These are phyloP conservation scores for Psophocarpus tetragonolobus DNA, from an alignment of 306 rosid species.

Conservation along the genomic window DNA sequence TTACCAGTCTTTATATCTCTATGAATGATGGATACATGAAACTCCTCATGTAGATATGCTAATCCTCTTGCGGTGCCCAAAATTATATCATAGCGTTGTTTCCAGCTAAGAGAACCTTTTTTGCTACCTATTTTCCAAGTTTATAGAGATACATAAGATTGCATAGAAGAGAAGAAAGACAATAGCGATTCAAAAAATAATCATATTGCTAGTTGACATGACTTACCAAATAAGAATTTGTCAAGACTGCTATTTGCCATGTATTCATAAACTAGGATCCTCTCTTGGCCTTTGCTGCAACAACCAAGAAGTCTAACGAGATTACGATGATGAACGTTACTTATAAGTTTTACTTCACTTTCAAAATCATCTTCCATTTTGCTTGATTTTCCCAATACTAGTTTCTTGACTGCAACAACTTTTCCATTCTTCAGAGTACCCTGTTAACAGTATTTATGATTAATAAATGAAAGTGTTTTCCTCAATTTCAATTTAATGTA, in stretches of 20 bases:
- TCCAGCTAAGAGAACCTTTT: conserved; percentile 62
- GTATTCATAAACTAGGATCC: conserved; percentile 67
- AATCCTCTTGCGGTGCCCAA: conserved; percentile 65
- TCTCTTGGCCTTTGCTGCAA: conserved; percentile 48
- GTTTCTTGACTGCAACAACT: background rate
- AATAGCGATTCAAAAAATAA: background rate
- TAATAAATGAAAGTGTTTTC: background rate
- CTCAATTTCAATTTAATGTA: no score
- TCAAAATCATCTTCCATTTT: conserved; percentile 38
- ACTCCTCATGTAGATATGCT: conserved; percentile 70
- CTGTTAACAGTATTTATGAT: conserved; percentile 28
- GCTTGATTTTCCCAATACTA: background rate
- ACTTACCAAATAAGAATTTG: conserved; percentile 66
- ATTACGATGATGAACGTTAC: conserved; percentile 7
- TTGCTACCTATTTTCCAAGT: conserved; percentile 37
- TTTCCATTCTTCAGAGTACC: conserved; percentile 65
- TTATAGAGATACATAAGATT: background rate
- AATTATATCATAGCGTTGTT: conserved; percentile 52
- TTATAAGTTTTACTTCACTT: conserved; percentile 65
- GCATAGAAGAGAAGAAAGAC: background rate
- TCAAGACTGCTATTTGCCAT: conserved; percentile 68
- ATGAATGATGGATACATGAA: conserved; percentile 62
- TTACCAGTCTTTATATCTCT: conserved; percentile 51
- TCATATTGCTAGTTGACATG: background rate
- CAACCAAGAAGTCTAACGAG: background rate